Evolutionary conservation across 1,284 basidiomycete species (phyloP), one percentile per base, ranked within the genome.

Genomic region (Tilletia caries): DNA sequence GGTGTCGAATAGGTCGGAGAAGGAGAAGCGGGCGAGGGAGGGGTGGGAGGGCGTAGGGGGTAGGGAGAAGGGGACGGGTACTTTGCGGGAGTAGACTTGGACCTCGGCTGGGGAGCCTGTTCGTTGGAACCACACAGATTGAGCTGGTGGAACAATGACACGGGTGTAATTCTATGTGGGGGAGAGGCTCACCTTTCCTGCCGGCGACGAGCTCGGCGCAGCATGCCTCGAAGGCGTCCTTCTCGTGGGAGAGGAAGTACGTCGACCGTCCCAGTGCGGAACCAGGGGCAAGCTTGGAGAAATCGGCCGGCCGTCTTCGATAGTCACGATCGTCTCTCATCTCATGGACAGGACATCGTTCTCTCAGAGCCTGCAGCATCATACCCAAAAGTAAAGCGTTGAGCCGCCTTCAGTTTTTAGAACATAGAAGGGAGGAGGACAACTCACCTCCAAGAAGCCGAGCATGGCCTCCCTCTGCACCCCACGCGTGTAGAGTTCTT

Each of bases 401-500:
- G n/a, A n/a, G n/a, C n/a, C n/a, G n/a, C n/a, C n/a, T n/a, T n/a
- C n/a, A n/a, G n/a, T n/a, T n/a, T n/a, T 41, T 6, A 41, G 37
- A 15, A 15, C 37, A 41, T 15, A 41, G 37, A 2, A 15, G 15
- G 37, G 37, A 41, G 37, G 37, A 15, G 20, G 27, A 25, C 8
- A 33, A 37, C 58, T 62, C 29, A 62, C 58, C 58, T 62, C 58
- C 6, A 62, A 37, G 58, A 62, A 62, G 32, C 58, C 58, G 32
- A 62, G 58, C 58, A 62, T 62, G 32, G 58, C 58, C 33, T 62
- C 58, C n/a, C 58, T 6, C 58, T 62, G 58, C 6, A 62, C 58
- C 8, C 58, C 58, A 13, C 89, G 88, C 78, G 87, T 86, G 83
- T 91, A 91, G 13, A 91, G 84, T 75, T 91, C 89, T 70, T 89